Conservation (phyloP, 164 flowering plant genomes). For the Brasenia schreberi region DNA sequence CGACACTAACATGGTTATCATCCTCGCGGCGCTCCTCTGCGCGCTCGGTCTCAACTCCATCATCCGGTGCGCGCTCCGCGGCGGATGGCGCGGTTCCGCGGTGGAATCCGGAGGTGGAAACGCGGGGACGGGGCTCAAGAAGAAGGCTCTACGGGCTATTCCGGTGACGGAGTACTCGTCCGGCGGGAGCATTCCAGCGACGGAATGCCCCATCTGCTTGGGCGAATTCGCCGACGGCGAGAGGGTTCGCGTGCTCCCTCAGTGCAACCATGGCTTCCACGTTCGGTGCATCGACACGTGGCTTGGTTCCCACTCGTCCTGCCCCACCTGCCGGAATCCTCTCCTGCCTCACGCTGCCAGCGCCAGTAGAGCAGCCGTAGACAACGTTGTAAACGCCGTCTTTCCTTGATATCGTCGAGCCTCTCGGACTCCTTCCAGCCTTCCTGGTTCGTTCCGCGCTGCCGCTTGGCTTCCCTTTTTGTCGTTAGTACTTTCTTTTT, state of each 20-base stretch:
- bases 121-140: constrained; percentile 45
- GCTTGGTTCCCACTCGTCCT: constrained; percentile 59
- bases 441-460: background rate
- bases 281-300: constrained; percentile 61
- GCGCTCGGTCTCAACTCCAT: constrained; percentile 64
- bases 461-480: background rate
- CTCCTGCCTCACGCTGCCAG: constrained; percentile 19
- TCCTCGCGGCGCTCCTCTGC: constrained; percentile 51
- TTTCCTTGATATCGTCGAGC: background rate
- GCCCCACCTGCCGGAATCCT: constrained; percentile 60
- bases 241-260: constrained; percentile 47
- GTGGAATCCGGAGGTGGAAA: constrained; percentile 13
- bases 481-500: background rate
- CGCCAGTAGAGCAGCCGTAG: background rate
- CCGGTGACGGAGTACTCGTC: constrained; percentile 38
- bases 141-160: constrained; percentile 28
- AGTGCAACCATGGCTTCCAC: constrained; percentile 60
- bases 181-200: constrained; percentile 18
- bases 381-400: background rate
- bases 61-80: constrained; percentile 44
- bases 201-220: constrained; percentile 68
- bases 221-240: constrained; percentile 62
- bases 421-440: background rate
- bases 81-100: constrained; percentile 26
- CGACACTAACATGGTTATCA: constrained; percentile 77